phyloP scores from a whole-genome alignment of 306 rosid species.

The Fragaria nilgerrensis region DNA sequence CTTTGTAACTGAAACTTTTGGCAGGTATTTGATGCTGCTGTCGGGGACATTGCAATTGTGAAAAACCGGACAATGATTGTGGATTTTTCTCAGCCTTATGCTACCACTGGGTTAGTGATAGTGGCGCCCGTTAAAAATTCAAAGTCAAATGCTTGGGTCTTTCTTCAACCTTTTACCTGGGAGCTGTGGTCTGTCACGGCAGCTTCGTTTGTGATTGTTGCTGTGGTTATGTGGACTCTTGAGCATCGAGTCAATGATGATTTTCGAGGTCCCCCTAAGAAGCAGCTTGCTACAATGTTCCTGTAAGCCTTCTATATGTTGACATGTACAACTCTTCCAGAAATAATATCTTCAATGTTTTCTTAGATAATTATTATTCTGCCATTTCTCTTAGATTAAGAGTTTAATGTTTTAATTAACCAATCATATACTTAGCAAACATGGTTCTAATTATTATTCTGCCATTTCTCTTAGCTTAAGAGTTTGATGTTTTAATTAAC shows the following conservation, averaged over 20 bases:
- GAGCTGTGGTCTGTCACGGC: constrained; percentile 83
- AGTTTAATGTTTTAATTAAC: constrained; percentile 19
- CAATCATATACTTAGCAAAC: not conserved
- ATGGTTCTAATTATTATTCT: not conserved
- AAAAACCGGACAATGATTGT: constrained; percentile 73
- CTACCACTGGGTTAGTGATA: constrained; percentile 78
- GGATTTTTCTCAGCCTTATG: constrained; percentile 95
- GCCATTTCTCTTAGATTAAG: not conserved
- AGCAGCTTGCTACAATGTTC: constrained; percentile 66
- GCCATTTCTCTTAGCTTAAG: not conserved
- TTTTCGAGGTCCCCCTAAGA: constrained; percentile 93
- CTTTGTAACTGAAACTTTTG: constrained; percentile 27
- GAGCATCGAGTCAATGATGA: constrained; percentile 87
- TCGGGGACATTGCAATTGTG: constrained; percentile 93
- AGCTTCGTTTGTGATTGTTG: constrained; percentile 71
- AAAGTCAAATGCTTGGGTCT: constrained; percentile 84
- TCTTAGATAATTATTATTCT: not conserved
- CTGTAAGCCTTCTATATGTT: constrained; percentile 51
- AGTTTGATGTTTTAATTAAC: constrained; percentile 18
- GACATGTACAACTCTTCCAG: not conserved
- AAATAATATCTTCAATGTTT: constrained; percentile 1
- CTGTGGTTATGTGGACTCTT: constrained; percentile 85
- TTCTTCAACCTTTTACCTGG: constrained; percentile 76
- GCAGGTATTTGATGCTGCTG: constrained; percentile 84
- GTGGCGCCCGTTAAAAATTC: constrained; percentile 67